Evolutionary conservation across 2,329 filamentous ascomycete species (phyloP), one percentile per base, ranked within the genome.

Genomic region (Madurella mycetomatis): DNA sequence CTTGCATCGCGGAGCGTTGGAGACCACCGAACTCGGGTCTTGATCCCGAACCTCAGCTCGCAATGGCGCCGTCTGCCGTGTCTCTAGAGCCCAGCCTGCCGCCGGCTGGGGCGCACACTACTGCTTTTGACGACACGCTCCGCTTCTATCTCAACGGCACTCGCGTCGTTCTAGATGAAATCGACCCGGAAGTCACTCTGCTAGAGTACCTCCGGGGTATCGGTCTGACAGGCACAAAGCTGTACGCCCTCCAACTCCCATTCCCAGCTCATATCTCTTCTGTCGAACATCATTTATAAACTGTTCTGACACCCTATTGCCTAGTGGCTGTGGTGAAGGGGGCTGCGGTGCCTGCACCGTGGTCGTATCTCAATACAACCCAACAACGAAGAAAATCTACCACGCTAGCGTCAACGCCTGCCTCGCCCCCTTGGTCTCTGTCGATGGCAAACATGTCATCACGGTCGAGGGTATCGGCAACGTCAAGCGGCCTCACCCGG

Each of bases 321-420:
- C 16, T 58, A 84, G 81, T 13, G 94, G 94, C 46, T 99, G 94
- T 73, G 90, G 90, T 47, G 94, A 99, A 75, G 94, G 94, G 59
- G 94, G 94, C 1, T 99, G 94, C 67, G 94, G 94, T 65, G 94
- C 94, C 60, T 97, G 92, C 68, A 97, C 92, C 42, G 90, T 97
- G 44, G 92, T 99, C 31, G 81, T 99, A 41, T 95, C 90, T 59
- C 92, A 97, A 70, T 86, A 87, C 67, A 97, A 97, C 67, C 91
- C 91, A 1, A 95, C 90, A 3, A 96, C 92, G 5, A 89, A 89
- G 66, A 82, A 88, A 69, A 89, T 97, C 63, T 97, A 97, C 67
- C 92, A 99, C 76, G 94, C 94, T 54, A 95, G 90, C 51, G 90
- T 97, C 56, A 99, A 99, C 69, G 94, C 94, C 41, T 99, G 94